These are phyloP conservation scores for Penicillium simplicissimum DNA, from an alignment of 495 filamentous ascomycete species.

Conservation along the genomic window DNA sequence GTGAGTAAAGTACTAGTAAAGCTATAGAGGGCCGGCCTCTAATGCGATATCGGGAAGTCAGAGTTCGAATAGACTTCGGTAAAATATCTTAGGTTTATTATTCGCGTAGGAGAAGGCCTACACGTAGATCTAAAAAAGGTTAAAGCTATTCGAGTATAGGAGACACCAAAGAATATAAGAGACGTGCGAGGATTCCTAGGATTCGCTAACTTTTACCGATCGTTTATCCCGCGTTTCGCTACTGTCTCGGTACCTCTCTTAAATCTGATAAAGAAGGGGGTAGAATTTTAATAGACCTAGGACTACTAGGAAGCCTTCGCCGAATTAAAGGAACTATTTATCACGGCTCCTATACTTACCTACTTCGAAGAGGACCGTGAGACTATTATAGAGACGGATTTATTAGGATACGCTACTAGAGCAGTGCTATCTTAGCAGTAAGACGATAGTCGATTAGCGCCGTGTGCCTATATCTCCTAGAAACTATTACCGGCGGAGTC, in stretches of 20 bases:
- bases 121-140: background rate
- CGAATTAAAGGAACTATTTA: too few species aligned
- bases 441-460: background rate
- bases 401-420: too few species aligned
- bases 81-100: background rate
- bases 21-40: background rate
- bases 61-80: background rate
- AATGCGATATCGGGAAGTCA: background rate
- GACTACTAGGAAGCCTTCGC: too few species aligned
- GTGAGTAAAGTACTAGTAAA: too few species aligned
- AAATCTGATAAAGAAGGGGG: too few species aligned
- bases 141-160: background rate
- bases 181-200: background rate
- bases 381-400: too few species aligned
- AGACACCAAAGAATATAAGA: background rate
- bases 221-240: background rate
- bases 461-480: conserved; percentile 27
- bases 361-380: too few species aligned
- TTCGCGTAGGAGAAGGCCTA: background rate
- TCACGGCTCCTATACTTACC: too few species aligned
- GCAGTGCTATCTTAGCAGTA: conserved; percentile 12
- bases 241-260: too few species aligned
- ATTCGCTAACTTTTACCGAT: conserved; percentile 1
- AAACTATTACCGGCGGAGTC: conserved; percentile 26
- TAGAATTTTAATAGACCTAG: too few species aligned